Evolutionary conservation across 2,329 filamentous ascomycete genomes (phyloP).

Genomic region (Pyrenochaeta sp.): DNA sequence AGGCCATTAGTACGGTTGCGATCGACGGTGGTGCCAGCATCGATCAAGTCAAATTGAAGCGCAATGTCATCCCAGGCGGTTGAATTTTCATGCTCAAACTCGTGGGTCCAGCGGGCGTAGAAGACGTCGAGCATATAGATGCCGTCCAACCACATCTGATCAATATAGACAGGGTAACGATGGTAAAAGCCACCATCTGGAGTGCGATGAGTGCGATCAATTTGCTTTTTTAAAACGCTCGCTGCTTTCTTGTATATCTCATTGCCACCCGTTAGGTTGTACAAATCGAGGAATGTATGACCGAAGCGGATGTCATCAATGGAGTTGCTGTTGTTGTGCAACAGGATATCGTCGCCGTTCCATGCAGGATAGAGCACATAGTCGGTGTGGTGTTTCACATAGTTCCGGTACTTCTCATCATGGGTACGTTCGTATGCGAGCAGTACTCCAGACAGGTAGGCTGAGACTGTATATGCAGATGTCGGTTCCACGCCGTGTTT

Average conservation of each 20-base stretch:
- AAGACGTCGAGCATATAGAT: conserved; percentile 45
- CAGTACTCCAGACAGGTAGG: conserved; percentile 22
- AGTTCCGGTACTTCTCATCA: conserved; percentile 24
- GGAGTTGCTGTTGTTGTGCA: conserved; percentile 52
- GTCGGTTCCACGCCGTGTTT: conserved; percentile 31
- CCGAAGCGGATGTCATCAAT: conserved; percentile 59
- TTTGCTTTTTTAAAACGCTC: conserved; percentile 53
- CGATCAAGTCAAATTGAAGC: conserved; percentile 25
- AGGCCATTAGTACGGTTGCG: conserved; percentile 53
- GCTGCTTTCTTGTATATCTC: conserved; percentile 58
- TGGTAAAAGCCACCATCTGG: conserved; percentile 62
- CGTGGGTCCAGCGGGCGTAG: conserved; percentile 34
- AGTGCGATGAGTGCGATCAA: conserved; percentile 59
- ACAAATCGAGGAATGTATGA: conserved; percentile 56
- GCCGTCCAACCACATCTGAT: conserved; percentile 65
- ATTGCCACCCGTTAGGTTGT: conserved; percentile 33
- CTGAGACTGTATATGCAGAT: conserved; percentile 25
- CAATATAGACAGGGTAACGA: conserved; percentile 52
- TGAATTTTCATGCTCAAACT: conserved; percentile 37
- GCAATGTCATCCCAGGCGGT: conserved; percentile 50
- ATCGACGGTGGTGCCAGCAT: conserved; percentile 50
- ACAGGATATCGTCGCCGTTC: conserved; percentile 25
- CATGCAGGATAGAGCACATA: conserved; percentile 51
- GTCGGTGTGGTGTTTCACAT: conserved; percentile 60
- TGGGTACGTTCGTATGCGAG: conserved; percentile 27